A percentile compares a stretch with the other conserved stretches of the same genome.
These are phyloP conservation scores for Linnemannia schmuckeri DNA, from an alignment of 192 early-diverging fungal genomes.

Conservation along the genomic window DNA sequence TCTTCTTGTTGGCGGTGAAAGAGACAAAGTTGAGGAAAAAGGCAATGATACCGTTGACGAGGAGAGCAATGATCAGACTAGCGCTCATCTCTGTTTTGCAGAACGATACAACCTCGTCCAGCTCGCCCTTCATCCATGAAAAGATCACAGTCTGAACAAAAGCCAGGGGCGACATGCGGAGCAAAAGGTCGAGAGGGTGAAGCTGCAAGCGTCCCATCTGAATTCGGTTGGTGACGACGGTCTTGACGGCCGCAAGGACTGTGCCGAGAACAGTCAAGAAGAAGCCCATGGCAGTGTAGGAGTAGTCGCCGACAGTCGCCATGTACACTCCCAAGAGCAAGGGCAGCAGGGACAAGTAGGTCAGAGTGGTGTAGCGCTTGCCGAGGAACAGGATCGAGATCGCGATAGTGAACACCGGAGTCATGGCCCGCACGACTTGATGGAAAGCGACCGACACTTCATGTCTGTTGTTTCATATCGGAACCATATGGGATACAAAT, in stretches of 20 bases:
- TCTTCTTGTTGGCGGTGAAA: constrained; percentile 90
- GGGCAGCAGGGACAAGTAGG: constrained; percentile 72
- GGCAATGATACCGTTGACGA: constrained; percentile 84
- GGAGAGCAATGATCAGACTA: constrained; percentile 65
- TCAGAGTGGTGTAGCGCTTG: constrained; percentile 66
- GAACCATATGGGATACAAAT: background rate
- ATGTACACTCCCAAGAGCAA: constrained; percentile 85
- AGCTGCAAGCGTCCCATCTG: constrained; percentile 85
- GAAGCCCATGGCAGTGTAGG: constrained; percentile 77
- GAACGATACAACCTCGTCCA: constrained; percentile 58
- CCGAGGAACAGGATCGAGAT: constrained; percentile 72
- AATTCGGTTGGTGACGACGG: constrained; percentile 85
- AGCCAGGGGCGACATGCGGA: constrained; percentile 84
- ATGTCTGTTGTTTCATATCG: constrained; percentile 18
- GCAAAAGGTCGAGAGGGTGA: constrained; percentile 84
- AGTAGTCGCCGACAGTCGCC: constrained; percentile 87
- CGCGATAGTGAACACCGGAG: constrained; percentile 84
- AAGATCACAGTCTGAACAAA: constrained; percentile 79
- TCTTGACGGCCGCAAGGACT: constrained; percentile 84
- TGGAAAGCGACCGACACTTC: constrained; percentile 70
- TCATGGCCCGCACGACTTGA: constrained; percentile 87
- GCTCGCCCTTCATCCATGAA: constrained; percentile 76
- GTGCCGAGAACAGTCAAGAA: constrained; percentile 85
- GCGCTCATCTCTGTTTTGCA: constrained; percentile 58
- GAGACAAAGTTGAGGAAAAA: constrained; percentile 89